These are phyloP conservation scores for Arabidopsis suecica DNA, from an alignment of 345 rosid genomes.

Conservation along the genomic window DNA sequence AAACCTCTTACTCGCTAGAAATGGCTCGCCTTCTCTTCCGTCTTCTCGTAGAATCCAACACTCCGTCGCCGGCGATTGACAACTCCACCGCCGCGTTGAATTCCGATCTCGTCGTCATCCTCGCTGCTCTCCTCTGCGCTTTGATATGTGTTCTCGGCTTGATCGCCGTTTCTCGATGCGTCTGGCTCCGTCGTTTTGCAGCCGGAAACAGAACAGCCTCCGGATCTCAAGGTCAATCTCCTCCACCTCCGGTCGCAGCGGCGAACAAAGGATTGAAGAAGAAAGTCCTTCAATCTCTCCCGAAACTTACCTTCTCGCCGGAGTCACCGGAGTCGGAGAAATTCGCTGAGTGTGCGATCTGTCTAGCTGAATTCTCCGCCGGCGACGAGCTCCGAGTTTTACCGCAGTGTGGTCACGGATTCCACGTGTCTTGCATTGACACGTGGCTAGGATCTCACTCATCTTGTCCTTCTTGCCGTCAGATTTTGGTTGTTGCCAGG, in stretches of 20 bases:
- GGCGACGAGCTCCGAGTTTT: constrained; percentile 84
- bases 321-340: constrained; percentile 52
- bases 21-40: constrained; percentile 72
- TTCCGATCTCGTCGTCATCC: constrained; percentile 87
- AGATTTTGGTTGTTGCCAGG: constrained; percentile 61
- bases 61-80: constrained; percentile 33
- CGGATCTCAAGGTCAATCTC: constrained; percentile 26
- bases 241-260: constrained; percentile 46
- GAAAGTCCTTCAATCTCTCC: constrained; percentile 83
- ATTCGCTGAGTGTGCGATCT: constrained; percentile 81
- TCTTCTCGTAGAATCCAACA: constrained; percentile 38
- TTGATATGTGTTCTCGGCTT: constrained; percentile 86
- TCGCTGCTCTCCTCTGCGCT: constrained; percentile 95
- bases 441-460: constrained; percentile 94
- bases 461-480: constrained; percentile 95
- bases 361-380: constrained; percentile 66
- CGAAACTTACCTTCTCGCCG: constrained; percentile 59
- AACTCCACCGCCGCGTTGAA: constrained; percentile 52
- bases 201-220: constrained; percentile 42
- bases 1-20: constrained; percentile 11
- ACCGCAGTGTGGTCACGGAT: constrained; percentile 91
- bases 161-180: constrained; percentile 84
- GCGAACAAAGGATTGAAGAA: constrained; percentile 87
- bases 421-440: constrained; percentile 92
- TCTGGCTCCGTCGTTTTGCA: constrained; percentile 86